Evolutionary conservation across 2,329 filamentous ascomycete species (phyloP), one percentile per base, ranked within the genome.

Genomic region (Calonectria ilicicola): DNA sequence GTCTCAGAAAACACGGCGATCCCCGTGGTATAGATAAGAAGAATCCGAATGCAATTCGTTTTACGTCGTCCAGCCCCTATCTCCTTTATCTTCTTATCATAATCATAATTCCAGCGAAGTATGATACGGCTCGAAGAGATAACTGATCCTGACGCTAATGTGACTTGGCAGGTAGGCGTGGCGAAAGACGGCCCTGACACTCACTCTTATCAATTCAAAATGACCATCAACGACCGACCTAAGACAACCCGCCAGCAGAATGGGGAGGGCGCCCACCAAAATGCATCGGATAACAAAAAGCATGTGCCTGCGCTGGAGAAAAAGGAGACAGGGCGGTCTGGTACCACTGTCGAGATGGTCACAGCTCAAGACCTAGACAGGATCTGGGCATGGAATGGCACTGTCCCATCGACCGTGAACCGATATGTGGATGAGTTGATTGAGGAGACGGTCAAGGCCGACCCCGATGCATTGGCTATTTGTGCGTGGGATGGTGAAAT

Each of bases 401-500:
- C 29, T 2, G 70, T 76, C 5, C 76, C 78, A 1, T 19, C 26
- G 6, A 38, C 68, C 0, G 72, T 75, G 8, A 70, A 79, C 21
- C 42, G 66, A 9, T 76, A 73, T 42, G 70, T 76, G 5, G 76
- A 79, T 21, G 67, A 74, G 12, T 17, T 74, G 12, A 65, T 76
- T 32, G n/a, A 44, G 15, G 70, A 72, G 7, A 62, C 46, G 8
- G 72, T 72, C 4, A 3, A 23, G 17, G 9, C 5, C 1, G 40
- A 65, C 8, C 62, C 62, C 2, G 15, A 9, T 2, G n/a, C 19
- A 3, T 7, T 5, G 19, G 62, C 62, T 2, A 12, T 65, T 2
- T 65, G 5, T 12, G 40, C 62, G 26, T 65, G 62, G 62, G 62
- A 65, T 15, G 62, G 62, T 5, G 29, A 65, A 5, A 1, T 65